Conservation (phyloP, 345 rosid genomes). For the Eucalyptus sp. region DNA sequence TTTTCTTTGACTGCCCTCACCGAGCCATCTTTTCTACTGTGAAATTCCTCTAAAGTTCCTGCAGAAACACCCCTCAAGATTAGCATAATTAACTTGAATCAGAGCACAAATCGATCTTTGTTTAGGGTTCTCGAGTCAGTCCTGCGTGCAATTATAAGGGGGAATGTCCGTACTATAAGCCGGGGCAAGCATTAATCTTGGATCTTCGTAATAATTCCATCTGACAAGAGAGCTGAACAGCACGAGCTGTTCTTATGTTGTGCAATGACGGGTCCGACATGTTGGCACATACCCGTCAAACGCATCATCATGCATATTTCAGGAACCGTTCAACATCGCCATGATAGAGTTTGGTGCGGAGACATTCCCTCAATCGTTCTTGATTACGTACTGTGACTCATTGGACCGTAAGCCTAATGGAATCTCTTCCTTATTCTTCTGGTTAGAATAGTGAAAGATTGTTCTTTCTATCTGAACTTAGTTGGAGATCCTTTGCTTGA, state of each 20-base stretch:
- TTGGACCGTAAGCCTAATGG: not conserved
- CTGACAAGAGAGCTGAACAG: not conserved
- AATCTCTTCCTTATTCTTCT: not conserved
- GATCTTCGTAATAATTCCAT: not conserved
- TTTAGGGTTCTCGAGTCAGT: not conserved
- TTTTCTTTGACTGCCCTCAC: not conserved
- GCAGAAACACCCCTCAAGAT: not conserved
- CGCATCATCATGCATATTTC: constrained; percentile 13
- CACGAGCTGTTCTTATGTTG: not conserved
- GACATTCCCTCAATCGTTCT: not conserved
- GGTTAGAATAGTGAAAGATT: not conserved
- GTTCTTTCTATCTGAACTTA: not conserved
- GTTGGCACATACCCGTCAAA: constrained; percentile 22
- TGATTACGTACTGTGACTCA: not conserved
- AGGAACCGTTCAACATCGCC: not conserved
- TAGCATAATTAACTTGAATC: not conserved
- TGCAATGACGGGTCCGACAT: not conserved
- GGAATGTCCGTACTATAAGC: not conserved
- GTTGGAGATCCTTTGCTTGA: no score
- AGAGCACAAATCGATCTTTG: not conserved
- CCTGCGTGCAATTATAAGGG: not conserved
- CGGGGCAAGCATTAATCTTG: not conserved
- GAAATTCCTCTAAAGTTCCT: not conserved
- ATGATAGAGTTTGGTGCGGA: not conserved
- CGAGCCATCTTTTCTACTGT: not conserved